Conservation (phyloP, 805 yeast species). For the Schwanniomyces pseudopolymorphus region DNA sequence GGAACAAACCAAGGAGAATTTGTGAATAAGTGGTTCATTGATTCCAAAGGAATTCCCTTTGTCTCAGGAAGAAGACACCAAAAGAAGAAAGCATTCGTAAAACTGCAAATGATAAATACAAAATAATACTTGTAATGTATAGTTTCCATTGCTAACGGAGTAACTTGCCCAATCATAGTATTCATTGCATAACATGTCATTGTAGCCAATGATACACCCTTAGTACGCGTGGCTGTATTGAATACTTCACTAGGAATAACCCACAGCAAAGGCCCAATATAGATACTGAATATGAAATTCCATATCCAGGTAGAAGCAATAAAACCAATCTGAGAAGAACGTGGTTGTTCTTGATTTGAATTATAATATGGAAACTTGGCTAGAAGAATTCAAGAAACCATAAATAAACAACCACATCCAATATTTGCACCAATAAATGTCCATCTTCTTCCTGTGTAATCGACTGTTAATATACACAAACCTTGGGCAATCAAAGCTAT, state of each 20-base stretch:
- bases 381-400: constrained; percentile 18
- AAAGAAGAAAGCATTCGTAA: constrained; percentile 25
- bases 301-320: constrained; percentile 25
- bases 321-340: constrained; percentile 23
- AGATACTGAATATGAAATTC: constrained; percentile 19
- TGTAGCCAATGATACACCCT: constrained; percentile 11
- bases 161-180: constrained; percentile 34
- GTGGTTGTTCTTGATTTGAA: constrained; percentile 8
- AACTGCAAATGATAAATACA: constrained; percentile 21
- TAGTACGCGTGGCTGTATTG: constrained; percentile 3
- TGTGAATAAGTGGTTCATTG: constrained; percentile 13
- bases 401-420: constrained; percentile 11
- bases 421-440: constrained; percentile 9
- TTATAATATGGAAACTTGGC: constrained; percentile 18
- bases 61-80: constrained; percentile 34
- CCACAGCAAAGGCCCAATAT: constrained; percentile 19
- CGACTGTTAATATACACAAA: constrained; percentile 14
- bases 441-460: constrained; percentile 20
- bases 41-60: constrained; percentile 14
- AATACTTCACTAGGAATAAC: constrained; percentile 2
- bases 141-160: constrained; percentile 20
- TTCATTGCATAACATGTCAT: constrained; percentile 30
- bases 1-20: constrained; percentile 14
- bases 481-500: constrained; percentile 20
- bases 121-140: constrained; percentile 22